Evolutionary conservation across 2,329 filamentous ascomycete genomes (phyloP).

Genomic region (Sclerotinia spermophila): DNA sequence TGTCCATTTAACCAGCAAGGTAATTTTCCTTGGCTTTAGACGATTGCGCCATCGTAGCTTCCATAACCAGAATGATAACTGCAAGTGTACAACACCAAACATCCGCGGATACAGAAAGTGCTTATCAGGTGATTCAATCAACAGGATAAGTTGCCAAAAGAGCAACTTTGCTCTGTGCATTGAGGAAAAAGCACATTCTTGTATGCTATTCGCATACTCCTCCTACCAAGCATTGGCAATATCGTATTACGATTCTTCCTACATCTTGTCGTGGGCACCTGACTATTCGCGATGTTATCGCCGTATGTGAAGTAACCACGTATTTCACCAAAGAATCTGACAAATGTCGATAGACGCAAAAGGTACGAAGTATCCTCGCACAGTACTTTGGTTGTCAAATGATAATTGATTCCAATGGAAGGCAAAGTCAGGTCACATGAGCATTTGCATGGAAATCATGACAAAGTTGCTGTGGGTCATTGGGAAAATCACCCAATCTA

Average conservation of each 20-base stretch:
- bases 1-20: constrained; percentile 3
- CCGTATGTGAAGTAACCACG: background rate
- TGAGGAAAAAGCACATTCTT: background rate
- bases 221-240: background rate
- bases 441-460: background rate
- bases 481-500: background rate
- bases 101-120: background rate
- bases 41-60: constrained; percentile 1
- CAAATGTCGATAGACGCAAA: background rate
- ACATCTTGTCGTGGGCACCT: background rate
- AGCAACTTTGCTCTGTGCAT: background rate
- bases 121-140: background rate
- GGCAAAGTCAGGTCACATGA: background rate
- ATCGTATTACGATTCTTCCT: background rate
- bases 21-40: constrained; percentile 1
- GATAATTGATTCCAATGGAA: background rate
- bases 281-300: too few relatives aligned
- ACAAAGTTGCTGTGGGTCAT: background rate
- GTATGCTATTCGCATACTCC: background rate
- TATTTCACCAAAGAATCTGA: background rate
- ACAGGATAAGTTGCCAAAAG: background rate
- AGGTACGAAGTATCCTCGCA: background rate
- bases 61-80: background rate
- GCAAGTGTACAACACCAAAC: background rate
- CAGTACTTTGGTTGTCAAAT: background rate